These are phyloP conservation scores for Aspergillus quadricinctus DNA, from an alignment of 2,329 filamentous ascomycete species.

Conservation along the genomic window DNA sequence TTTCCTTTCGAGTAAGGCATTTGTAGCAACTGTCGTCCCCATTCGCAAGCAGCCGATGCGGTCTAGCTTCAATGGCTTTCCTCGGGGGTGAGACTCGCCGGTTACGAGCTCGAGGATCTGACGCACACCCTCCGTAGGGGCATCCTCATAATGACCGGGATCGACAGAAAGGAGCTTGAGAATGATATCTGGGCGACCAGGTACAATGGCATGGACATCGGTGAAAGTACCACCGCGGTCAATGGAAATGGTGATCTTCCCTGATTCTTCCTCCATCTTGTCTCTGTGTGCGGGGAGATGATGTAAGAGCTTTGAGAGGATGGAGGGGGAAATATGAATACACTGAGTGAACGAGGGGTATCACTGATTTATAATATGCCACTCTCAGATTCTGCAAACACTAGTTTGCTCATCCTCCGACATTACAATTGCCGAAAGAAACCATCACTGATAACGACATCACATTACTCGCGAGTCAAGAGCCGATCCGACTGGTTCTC, in stretches of 20 bases:
- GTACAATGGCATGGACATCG: conserved; percentile 36
- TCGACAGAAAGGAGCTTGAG: conserved; percentile 39
- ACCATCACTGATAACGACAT: not conserved
- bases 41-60: conserved; percentile 63
- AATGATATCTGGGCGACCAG: conserved; percentile 35
- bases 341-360: conserved; percentile 3
- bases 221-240: conserved; percentile 41
- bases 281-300: not conserved
- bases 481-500: conserved; percentile 4
- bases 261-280: conserved; percentile 23
- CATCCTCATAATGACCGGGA: conserved; percentile 39
- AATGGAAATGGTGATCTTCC: conserved; percentile 35
- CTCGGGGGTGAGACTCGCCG: conserved; percentile 32
- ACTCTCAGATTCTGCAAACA: not conserved
- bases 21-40: conserved; percentile 91
- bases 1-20: conserved; percentile 83
- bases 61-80: conserved; percentile 31
- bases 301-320: not conserved
- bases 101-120: conserved; percentile 55
- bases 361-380: conserved; percentile 11
- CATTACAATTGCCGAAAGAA: not conserved
- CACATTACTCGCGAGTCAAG: not conserved
- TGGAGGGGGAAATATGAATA: not conserved
- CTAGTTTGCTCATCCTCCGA: not conserved
- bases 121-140: conserved; percentile 74